phyloP scores from a whole-genome alignment of 192 early-diverging fungal genomes.

The Coemansia aciculifera region DNA sequence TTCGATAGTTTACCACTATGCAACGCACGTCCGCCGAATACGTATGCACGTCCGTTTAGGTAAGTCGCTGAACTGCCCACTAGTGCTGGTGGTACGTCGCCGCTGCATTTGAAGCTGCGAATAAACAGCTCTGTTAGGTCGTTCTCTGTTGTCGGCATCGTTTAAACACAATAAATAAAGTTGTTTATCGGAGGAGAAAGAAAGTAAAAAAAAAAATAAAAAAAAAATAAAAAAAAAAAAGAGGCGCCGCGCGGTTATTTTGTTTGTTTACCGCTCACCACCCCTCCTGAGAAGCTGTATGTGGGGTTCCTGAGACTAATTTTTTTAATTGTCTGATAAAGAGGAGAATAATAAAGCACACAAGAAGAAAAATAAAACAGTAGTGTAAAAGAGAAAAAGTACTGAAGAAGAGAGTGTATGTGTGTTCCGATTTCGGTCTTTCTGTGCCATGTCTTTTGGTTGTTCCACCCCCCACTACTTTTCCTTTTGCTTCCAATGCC shows the following conservation, averaged over 20 bases:
- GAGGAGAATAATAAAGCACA: neutral
- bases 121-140: conserved; percentile 55
- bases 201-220: neutral
- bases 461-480: neutral
- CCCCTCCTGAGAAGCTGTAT: neutral
- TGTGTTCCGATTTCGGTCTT: neutral
- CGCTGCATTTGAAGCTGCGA: conserved; percentile 58
- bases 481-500: neutral
- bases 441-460: neutral
- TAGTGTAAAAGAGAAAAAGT: conserved; percentile 4
- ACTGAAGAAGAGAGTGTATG: neutral
- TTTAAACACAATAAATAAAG: neutral
- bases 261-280: no score
- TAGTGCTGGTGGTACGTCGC: conserved; percentile 71
- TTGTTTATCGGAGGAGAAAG: neutral
- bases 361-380: conserved; percentile 15
- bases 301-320: neutral
- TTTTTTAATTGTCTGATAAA: neutral
- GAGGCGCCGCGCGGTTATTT: no score
- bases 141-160: conserved; percentile 43
- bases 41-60: conserved; percentile 60
- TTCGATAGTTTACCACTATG: conserved; percentile 70
- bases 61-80: conserved; percentile 68
- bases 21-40: conserved; percentile 72
- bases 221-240: no score